phyloP scores from a whole-genome alignment of 2,329 filamentous ascomycete species.

The Sphaerulina musiva region DNA sequence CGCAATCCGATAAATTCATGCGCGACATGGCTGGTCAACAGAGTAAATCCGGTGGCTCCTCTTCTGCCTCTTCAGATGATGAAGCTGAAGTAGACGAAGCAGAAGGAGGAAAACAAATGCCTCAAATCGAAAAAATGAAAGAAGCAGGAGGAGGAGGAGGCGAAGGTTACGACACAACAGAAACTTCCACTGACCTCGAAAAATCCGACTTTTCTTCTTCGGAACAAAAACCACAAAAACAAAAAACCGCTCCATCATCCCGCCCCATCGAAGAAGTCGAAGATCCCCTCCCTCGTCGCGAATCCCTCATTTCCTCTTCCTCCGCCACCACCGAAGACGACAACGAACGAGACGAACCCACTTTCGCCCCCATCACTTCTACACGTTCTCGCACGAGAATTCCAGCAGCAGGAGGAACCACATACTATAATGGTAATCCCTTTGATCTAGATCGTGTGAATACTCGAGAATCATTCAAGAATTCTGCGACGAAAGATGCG shows the following conservation, averaged over 20 bases:
- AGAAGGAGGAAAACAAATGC: not conserved
- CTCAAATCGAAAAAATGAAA: too few species aligned
- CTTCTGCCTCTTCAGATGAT: constrained; percentile 3
- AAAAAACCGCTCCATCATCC: too few species aligned
- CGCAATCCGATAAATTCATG: constrained; percentile 59
- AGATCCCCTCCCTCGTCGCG: constrained; percentile 9
- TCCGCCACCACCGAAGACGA: constrained; percentile 19
- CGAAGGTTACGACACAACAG: not conserved
- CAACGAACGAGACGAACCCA: constrained; percentile 15
- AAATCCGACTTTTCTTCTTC: not conserved
- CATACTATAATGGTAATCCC: constrained; percentile 38
- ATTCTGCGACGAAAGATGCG: too few species aligned
- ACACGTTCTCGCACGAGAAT: constrained; percentile 10
- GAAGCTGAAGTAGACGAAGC: constrained; percentile 12
- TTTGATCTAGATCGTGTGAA: constrained; percentile 46
- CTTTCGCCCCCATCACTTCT: constrained; percentile 22
- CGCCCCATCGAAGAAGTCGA: constrained; percentile 10
- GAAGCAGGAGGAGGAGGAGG: too few species aligned
- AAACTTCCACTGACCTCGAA: constrained; percentile 12
- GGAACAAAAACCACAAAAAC: too few species aligned
- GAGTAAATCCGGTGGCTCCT: constrained; percentile 1
- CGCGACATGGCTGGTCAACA: constrained; percentile 36
- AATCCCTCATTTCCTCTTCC: constrained; percentile 6
- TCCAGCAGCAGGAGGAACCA: too few species aligned
- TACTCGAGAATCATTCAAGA: constrained; percentile 41